phyloP scores from a whole-genome alignment of 352 stramenopile species.

The Phytophthora podocarpi region DNA sequence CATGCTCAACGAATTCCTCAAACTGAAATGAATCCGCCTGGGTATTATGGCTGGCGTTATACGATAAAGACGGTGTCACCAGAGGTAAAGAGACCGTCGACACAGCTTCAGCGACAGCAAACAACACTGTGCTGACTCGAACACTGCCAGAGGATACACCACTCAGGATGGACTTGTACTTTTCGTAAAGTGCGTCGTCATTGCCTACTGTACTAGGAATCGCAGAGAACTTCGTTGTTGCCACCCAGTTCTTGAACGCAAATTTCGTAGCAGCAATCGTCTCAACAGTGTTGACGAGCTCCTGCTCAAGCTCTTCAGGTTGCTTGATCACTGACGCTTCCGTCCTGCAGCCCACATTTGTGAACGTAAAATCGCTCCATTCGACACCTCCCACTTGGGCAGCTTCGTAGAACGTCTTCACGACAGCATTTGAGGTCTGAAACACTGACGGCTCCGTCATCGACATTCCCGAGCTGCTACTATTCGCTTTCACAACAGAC shows the following conservation, averaged over 20 bases:
- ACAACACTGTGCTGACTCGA: constrained; percentile 54
- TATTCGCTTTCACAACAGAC: constrained; percentile 1
- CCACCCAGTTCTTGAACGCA: constrained; percentile 70
- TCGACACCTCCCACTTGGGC: constrained; percentile 52
- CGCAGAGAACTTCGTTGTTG: constrained; percentile 42
- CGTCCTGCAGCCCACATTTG: constrained; percentile 41
- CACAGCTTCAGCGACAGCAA: constrained; percentile 58
- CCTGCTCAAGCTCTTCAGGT: constrained; percentile 36
- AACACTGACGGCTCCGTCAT: constrained; percentile 39
- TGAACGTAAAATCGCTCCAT: constrained; percentile 84
- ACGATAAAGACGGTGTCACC: not conserved
- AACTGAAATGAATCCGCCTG: constrained; percentile 5
- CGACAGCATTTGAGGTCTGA: constrained; percentile 43
- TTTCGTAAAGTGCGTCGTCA: constrained; percentile 1
- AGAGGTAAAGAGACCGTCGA: not conserved
- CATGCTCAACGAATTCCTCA: constrained; percentile 58
- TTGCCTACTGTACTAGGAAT: constrained; percentile 27
- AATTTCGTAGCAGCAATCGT: constrained; percentile 50
- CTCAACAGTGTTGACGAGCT: constrained; percentile 42
- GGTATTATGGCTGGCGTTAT: not conserved
- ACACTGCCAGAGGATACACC: constrained; percentile 55
- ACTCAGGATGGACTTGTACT: constrained; percentile 45
- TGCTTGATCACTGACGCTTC: constrained; percentile 23
- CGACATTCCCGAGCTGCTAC: not conserved
- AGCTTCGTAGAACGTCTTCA: constrained; percentile 47